A percentile compares a stretch with the other conserved stretches of the same genome.
Conservation (phyloP, 2,329 filamentous ascomycete species). For the Dactylellina cionopaga region DNA sequence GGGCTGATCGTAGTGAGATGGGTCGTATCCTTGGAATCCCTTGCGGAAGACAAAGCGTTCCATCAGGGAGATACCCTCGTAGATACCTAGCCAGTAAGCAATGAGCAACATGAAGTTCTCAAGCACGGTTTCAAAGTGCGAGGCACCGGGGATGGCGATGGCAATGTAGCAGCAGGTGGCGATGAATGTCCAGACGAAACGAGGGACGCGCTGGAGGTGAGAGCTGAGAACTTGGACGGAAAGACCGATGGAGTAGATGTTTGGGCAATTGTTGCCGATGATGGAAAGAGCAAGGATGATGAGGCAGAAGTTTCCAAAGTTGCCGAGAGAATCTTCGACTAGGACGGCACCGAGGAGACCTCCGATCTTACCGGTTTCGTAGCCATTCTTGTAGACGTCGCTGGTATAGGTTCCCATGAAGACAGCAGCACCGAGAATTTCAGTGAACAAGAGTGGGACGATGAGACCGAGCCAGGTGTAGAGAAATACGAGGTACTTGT, state of each 20-base stretch:
- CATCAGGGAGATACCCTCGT: slow-evolving; percentile 72
- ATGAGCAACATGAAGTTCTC: slow-evolving; percentile 77
- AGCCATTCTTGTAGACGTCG: slow-evolving; percentile 66
- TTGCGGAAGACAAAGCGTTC: slow-evolving; percentile 77
- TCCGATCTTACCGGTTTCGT: slow-evolving; percentile 69
- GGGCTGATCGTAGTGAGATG: slow-evolving; percentile 69
- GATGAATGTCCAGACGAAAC: slow-evolving; percentile 74
- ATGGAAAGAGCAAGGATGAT: slow-evolving; percentile 74
- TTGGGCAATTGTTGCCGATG: slow-evolving; percentile 76
- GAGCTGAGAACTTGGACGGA: slow-evolving; percentile 73
- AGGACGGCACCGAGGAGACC: slow-evolving; percentile 75
- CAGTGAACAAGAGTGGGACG: slow-evolving; percentile 76
- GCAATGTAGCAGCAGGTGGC: slow-evolving; percentile 73
- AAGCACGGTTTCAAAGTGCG: slow-evolving; percentile 71
- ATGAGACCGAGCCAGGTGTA: slow-evolving; percentile 76
- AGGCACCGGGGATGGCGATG: slow-evolving; percentile 76
- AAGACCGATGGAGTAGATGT: slow-evolving; percentile 76
- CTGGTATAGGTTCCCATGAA: slow-evolving; percentile 72
- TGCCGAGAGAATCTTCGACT: slow-evolving; percentile 68
- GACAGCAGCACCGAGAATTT: slow-evolving; percentile 77
- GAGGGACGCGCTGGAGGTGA: slow-evolving; percentile 70
- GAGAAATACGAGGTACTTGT: slow-evolving; percentile 72
- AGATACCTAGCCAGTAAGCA: slow-evolving; percentile 79
- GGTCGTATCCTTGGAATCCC: slow-evolving; percentile 70
- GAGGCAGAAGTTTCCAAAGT: slow-evolving; percentile 77